These are phyloP conservation scores for Schrenkiella parvula DNA, from an alignment of 345 rosid genomes.

Conservation along the genomic window DNA sequence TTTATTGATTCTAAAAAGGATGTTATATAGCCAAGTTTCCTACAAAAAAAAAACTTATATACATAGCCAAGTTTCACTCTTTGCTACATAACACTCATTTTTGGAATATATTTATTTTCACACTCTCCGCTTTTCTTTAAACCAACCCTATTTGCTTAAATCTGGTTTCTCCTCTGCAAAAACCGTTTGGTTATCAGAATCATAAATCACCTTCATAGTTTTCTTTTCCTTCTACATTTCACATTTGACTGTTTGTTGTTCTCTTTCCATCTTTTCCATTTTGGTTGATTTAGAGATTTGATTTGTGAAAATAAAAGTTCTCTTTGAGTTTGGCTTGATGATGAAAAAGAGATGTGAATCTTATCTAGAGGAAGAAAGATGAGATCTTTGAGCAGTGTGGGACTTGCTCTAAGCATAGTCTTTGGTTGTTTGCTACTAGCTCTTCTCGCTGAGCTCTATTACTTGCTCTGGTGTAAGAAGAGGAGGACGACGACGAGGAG, in stretches of 20 bases:
- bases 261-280: no score
- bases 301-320: background rate
- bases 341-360: constrained; percentile 24
- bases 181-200: background rate
- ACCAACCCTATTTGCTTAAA: background rate
- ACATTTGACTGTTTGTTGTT: background rate
- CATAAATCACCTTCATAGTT: background rate
- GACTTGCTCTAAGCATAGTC: constrained; percentile 86
- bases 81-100: background rate
- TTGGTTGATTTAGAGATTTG: no score
- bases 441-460: constrained; percentile 79
- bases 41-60: background rate
- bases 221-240: constrained; percentile 2
- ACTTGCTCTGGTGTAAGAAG: constrained; percentile 90
- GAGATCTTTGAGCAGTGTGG: constrained; percentile 90
- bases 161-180: background rate
- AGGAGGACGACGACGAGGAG: constrained; percentile 43
- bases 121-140: background rate
- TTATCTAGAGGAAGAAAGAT: constrained; percentile 38
- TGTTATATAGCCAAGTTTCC: background rate
- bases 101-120: background rate
- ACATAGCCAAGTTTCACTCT: constrained; percentile 15
- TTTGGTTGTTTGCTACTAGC: constrained; percentile 82
- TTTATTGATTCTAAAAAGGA: background rate
- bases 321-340: background rate